These are phyloP conservation scores for Geotrichum carabidarum DNA, from an alignment of 1,139 yeast species.

Conservation along the genomic window DNA sequence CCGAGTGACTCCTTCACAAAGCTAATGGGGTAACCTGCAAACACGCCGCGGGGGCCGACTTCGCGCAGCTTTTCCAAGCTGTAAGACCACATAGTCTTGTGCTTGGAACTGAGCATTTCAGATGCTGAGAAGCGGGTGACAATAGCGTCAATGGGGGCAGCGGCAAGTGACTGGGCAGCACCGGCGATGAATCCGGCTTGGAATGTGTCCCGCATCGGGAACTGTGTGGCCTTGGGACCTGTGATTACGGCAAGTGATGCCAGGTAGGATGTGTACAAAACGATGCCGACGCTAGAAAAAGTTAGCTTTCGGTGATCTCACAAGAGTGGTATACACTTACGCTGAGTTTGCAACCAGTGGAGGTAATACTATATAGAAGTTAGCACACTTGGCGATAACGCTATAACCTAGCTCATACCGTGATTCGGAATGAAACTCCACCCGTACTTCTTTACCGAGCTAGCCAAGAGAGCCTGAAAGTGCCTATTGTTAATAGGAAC, in stretches of 20 bases:
- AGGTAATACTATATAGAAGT: background rate
- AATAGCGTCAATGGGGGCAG: constrained; percentile 91
- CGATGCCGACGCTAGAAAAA: constrained; percentile 55
- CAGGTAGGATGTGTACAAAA: constrained; percentile 76
- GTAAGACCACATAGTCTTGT: constrained; percentile 71
- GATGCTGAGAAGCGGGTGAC: constrained; percentile 74
- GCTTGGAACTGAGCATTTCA: constrained; percentile 63
- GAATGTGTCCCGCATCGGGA: constrained; percentile 52
- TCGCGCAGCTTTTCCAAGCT: constrained; percentile 63
- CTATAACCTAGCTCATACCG: constrained; percentile 16
- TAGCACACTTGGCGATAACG: background rate
- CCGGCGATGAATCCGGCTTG: constrained; percentile 85
- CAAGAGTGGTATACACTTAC: constrained; percentile 18
- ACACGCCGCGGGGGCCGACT: constrained; percentile 77
- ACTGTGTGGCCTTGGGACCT: constrained; percentile 14
- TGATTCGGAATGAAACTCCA: constrained; percentile 84
- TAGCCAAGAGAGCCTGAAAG: constrained; percentile 56
- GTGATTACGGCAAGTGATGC: constrained; percentile 33
- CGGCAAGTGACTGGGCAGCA: constrained; percentile 78
- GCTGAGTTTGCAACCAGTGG: constrained; percentile 71
- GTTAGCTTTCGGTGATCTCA: background rate
- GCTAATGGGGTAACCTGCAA: constrained; percentile 80
- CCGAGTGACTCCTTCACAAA: constrained; percentile 76
- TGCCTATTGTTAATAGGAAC: background rate
- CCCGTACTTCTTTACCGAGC: constrained; percentile 71